Percentiles rank a stretch among this genome's conserved stretches.
Evolutionary conservation across 768 basidiomycete species (phyloP).

Genomic region (Russula emetica): DNA sequence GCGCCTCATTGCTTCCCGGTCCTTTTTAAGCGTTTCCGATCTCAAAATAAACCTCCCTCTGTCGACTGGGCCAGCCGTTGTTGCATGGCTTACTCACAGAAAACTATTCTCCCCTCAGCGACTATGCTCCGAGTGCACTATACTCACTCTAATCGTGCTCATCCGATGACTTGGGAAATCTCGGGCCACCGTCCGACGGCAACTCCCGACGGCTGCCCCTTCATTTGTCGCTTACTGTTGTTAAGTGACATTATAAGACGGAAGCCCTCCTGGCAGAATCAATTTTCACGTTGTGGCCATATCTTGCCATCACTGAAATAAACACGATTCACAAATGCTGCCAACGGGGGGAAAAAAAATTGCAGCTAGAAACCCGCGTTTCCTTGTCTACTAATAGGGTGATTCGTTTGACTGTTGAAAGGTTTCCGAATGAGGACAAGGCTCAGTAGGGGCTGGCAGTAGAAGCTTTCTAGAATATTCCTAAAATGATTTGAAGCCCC

Average conservation of each 20-base stretch:
- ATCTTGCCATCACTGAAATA: not conserved
- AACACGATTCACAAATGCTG: not conserved
- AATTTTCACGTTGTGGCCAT: not conserved
- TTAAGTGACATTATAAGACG: too few species aligned
- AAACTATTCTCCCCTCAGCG: not conserved
- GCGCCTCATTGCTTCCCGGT: not conserved
- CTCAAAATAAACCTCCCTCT: not conserved
- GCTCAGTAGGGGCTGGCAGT: not conserved
- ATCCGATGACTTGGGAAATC: not conserved
- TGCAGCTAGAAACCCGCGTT: not conserved
- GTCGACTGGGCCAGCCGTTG: not conserved
- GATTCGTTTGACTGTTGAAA: not conserved
- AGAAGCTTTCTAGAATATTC: not conserved
- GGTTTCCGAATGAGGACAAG: not conserved
- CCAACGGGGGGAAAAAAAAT: not conserved
- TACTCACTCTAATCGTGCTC: too few species aligned
- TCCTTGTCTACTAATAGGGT: conserved; percentile 2
- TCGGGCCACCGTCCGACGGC: not conserved
- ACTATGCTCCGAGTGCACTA: not conserved
- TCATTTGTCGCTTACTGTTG: not conserved
- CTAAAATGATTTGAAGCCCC: not conserved
- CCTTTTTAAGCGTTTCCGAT: not conserved
- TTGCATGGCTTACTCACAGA: not conserved
- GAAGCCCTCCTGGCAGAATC: too few species aligned
- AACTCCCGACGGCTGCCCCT: not conserved